Evolutionary conservation across 2,329 filamentous ascomycete genomes (phyloP).

Genomic region (Phyllosticta ampelicida): DNA sequence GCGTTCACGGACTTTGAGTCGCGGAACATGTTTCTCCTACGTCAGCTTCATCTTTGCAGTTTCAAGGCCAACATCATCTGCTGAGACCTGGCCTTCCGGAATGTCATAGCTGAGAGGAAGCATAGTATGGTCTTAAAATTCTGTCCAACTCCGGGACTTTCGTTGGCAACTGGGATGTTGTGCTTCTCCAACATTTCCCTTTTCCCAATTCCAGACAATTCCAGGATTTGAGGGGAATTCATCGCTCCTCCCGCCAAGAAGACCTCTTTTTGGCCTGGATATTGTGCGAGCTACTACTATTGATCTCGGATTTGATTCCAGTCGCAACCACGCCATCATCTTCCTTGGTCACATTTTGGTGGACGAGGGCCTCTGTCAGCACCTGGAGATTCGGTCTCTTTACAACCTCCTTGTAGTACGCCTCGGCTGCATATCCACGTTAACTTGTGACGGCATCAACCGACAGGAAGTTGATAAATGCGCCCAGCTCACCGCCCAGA

Average conservation of each 20-base stretch:
- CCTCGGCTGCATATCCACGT: slow-evolving; percentile 14
- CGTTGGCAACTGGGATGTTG: slow-evolving; percentile 4
- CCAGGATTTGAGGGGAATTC: slow-evolving; percentile 20
- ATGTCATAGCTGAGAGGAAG: slow-evolving; percentile 1
- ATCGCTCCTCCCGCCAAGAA: slow-evolving; percentile 17
- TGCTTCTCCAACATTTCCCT: slow-evolving; percentile 2
- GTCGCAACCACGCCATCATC: slow-evolving; percentile 13
- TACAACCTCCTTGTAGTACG: slow-evolving; percentile 13
- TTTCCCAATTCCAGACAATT: slow-evolving; percentile 20
- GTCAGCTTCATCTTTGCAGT: not conserved
- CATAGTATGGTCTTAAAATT: slow-evolving; percentile 14
- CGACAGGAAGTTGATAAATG: slow-evolving; percentile 6
- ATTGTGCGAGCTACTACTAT: not conserved
- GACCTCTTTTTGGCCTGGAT: slow-evolving; percentile 12
- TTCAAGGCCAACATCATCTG: slow-evolving; percentile 2
- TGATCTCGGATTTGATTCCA: slow-evolving; percentile 13
- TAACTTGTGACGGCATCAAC: slow-evolving; percentile 10
- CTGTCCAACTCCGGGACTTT: slow-evolving; percentile 10
- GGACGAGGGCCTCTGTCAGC: slow-evolving; percentile 3
- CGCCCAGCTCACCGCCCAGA: slow-evolving; percentile 10
- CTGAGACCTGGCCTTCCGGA: slow-evolving; percentile 15
- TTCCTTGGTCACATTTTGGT: slow-evolving; percentile 5
- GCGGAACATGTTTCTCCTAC: slow-evolving; percentile 13
- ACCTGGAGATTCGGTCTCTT: slow-evolving; percentile 17
- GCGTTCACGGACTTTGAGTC: slow-evolving; percentile 15